Evolutionary conservation across 2,329 filamentous ascomycete species (phyloP).

Genomic region (Diaporthe sp.): DNA sequence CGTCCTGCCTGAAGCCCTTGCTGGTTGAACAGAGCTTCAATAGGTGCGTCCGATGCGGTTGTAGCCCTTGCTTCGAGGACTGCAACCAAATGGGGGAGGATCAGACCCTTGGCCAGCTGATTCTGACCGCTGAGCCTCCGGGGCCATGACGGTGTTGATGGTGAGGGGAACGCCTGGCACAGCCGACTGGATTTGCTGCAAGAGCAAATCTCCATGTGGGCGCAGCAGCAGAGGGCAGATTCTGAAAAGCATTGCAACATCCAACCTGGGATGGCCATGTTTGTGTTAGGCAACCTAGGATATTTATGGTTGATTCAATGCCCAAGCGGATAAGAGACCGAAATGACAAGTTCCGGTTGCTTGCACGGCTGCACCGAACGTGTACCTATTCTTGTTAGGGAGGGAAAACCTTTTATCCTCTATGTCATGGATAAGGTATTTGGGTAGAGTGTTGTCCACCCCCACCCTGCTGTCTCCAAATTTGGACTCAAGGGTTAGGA

Average conservation of each 20-base stretch:
- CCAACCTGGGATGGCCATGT: constrained; percentile 7
- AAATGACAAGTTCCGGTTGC: background rate
- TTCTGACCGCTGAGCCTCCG: constrained; percentile 9
- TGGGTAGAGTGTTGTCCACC: background rate
- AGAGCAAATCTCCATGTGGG: background rate
- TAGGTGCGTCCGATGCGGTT: background rate
- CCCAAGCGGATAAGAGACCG: constrained; percentile 12
- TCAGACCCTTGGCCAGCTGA: constrained; percentile 28
- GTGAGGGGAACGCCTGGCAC: constrained; percentile 10
- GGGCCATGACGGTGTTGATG: background rate
- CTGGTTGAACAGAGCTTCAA: background rate
- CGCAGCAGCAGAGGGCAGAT: background rate
- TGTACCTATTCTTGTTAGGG: background rate
- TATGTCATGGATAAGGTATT: background rate
- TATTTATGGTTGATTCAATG: constrained; percentile 1
- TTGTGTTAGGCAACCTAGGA: background rate
- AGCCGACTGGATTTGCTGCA: constrained; percentile 20
- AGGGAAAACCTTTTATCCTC: background rate
- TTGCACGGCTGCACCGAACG: constrained; percentile 5
- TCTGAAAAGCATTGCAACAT: background rate
- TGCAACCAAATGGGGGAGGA: constrained; percentile 5
- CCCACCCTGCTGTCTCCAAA: background rate
- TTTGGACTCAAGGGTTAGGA: background rate
- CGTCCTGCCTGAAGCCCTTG: background rate
- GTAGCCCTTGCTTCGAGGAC: background rate